These are phyloP conservation scores for Cercospora sp. DNA, from an alignment of 2,329 filamentous ascomycete species.

Conservation along the genomic window DNA sequence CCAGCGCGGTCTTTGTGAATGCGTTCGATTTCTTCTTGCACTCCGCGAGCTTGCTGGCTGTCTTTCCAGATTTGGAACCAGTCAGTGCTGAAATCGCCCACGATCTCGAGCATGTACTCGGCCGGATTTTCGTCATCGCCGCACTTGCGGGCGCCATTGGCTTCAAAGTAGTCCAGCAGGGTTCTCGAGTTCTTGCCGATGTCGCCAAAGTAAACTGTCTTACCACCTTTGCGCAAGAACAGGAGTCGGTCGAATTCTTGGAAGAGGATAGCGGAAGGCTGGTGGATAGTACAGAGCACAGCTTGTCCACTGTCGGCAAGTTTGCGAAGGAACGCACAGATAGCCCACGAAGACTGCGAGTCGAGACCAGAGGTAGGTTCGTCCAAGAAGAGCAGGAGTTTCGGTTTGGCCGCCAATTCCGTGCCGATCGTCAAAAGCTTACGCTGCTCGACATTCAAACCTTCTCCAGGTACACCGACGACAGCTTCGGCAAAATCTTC, in stretches of 20 bases:
- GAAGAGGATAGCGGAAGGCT: conserved; percentile 49
- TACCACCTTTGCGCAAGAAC: conserved; percentile 47
- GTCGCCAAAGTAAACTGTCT: conserved; percentile 52
- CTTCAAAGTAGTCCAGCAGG: conserved; percentile 58
- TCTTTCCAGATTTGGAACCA: conserved; percentile 46
- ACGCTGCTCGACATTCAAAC: conserved; percentile 62
- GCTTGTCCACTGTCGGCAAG: conserved; percentile 54
- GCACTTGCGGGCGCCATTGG: conserved; percentile 62
- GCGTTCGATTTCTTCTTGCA: conserved; percentile 43
- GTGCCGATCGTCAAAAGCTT: conserved; percentile 62
- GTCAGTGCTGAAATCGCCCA: conserved; percentile 41
- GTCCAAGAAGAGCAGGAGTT: conserved; percentile 64
- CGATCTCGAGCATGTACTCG: conserved; percentile 69
- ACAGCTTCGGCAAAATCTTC: conserved; percentile 63
- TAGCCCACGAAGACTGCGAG: conserved; percentile 64
- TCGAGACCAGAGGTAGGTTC: conserved; percentile 62
- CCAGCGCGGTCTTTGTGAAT: conserved; percentile 42
- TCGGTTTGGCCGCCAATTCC: conserved; percentile 48
- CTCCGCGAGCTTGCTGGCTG: conserved; percentile 33
- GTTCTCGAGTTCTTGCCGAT: conserved; percentile 46
- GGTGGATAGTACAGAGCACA: conserved; percentile 51
- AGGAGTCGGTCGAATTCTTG: conserved; percentile 49
- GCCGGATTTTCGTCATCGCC: conserved; percentile 64
- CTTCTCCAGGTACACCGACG: conserved; percentile 63
- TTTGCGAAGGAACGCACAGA: conserved; percentile 62